Evolutionary conservation across 345 rosid genomes (phyloP).

Genomic region (Crucihimalaya himalaica): DNA sequence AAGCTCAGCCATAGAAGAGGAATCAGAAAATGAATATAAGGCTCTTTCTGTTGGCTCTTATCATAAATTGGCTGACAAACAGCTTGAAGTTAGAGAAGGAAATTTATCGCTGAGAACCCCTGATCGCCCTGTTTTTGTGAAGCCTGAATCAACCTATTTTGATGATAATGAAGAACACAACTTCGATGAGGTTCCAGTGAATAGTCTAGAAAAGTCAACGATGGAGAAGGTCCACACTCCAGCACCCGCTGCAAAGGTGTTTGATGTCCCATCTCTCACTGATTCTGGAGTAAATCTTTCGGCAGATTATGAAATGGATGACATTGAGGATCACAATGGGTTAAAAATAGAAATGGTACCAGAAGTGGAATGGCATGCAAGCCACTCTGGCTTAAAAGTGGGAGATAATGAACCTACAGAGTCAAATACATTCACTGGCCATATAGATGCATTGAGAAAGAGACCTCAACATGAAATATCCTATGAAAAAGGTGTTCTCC

Average conservation of each 20-base stretch:
- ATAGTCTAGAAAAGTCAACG: constrained; percentile 27
- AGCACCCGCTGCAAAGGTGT: constrained; percentile 29
- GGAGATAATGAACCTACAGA: constrained; percentile 32
- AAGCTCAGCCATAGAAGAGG: constrained; percentile 37
- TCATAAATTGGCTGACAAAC: constrained; percentile 33
- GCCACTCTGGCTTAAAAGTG: constrained; percentile 32
- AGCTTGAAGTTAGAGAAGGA: constrained; percentile 33
- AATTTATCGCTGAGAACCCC: constrained; percentile 33
- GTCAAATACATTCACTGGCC: constrained; percentile 25
- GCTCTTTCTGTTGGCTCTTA: constrained; percentile 39
- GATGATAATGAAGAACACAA: constrained; percentile 40
- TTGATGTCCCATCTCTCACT: constrained; percentile 33
- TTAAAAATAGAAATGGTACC: constrained; percentile 30
- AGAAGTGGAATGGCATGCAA: constrained; percentile 35
- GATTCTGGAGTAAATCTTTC: constrained; percentile 29
- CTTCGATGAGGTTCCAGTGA: constrained; percentile 31
- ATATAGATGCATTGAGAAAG: constrained; percentile 20
- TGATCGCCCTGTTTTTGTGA: constrained; percentile 37
- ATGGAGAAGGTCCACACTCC: constrained; percentile 33
- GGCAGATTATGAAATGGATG: constrained; percentile 28
- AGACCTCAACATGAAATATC: constrained; percentile 26
- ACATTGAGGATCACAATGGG: constrained; percentile 34
- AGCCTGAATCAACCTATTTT: constrained; percentile 51
- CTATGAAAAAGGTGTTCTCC: constrained; percentile 21
- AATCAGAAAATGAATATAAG: constrained; percentile 27